Evolutionary conservation across 305 asterid species (phyloP), one percentile per base, ranked within the genome.

Genomic region (Solanum hybrid): DNA sequence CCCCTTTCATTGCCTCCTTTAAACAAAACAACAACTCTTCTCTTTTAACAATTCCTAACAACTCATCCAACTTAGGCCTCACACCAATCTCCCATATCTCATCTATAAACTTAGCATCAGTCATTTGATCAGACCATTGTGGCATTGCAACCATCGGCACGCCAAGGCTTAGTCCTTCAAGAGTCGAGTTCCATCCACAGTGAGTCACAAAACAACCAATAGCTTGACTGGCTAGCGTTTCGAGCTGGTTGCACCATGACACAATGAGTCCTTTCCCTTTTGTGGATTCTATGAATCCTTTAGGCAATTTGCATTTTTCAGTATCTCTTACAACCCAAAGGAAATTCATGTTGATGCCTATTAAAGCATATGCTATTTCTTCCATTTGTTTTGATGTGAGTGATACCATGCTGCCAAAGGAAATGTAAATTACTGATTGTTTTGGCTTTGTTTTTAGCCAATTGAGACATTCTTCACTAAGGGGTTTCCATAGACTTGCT

Each of bases 391-490:
- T 93, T 22, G 91, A 4, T 85, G 93, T 71, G 20, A 95, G 31
- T 1, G 94, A 90, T 16, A 95, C 96, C 98, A 95, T 95, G 94
- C 98, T 96, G 5, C 98, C 98, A 27, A 95, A 95, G 0, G 98
- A 96, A 85, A 96, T 42, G 93, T 94, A 95, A 40, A 94, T 91
- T n/a, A 94, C 95, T 1, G 98, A 96, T 51, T 90, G 85, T 0
- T 4, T 87, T 3, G 94, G 92, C 91, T 93, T 94, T 51, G 91
- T 76, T 64, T 90, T 22, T 22, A 96, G 97, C 98, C 98, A 96
- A 22, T 91, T 86, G 22, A 76, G 7, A 92, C 96, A 94, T 8
- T 93, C 82, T 7, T 93, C 92, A 73, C 93, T 91, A 2, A 93
- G 92, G 85, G 98, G 97, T 92, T 94, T 95, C 97, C 96, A 96